These are phyloP conservation scores for Kwoniella bestiolae DNA, from an alignment of 768 basidiomycete species.

Conservation along the genomic window DNA sequence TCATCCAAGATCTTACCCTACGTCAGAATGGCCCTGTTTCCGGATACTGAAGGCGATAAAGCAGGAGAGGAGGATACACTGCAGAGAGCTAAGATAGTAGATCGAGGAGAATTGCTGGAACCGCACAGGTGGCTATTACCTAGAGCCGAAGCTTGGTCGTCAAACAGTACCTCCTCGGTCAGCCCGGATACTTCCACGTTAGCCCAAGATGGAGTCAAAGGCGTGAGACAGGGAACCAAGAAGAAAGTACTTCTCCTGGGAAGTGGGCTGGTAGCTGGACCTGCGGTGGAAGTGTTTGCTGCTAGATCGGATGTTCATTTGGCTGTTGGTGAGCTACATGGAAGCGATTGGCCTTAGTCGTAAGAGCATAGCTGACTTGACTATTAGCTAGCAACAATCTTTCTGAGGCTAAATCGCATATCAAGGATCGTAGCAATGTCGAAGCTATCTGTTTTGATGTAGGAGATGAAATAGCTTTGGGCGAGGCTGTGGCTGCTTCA, in stretches of 20 bases:
- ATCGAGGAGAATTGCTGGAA: constrained; percentile 64
- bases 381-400: constrained; percentile 70
- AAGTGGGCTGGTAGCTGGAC: constrained; percentile 94
- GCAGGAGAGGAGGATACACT: constrained; percentile 59
- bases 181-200: background rate
- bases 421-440: constrained; percentile 62
- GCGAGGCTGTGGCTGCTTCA: constrained; percentile 64
- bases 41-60: constrained; percentile 50
- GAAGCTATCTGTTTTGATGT: constrained; percentile 68
- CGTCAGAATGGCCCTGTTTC: constrained; percentile 64
- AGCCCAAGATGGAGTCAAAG: background rate
- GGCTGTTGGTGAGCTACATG: constrained; percentile 70
- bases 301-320: constrained; percentile 69
- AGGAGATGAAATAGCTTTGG: constrained; percentile 61
- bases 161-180: background rate
- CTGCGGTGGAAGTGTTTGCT: constrained; percentile 76
- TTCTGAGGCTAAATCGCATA: constrained; percentile 63
- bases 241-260: constrained; percentile 76
- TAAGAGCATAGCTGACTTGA: too few species aligned
- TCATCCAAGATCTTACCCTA: constrained; percentile 71
- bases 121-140: constrained; percentile 67
- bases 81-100: constrained; percentile 72
- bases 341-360: too few species aligned
- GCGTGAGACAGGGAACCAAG: constrained; percentile 56
- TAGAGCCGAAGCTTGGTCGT: constrained; percentile 57